Percentiles rank a stretch among this genome's conserved stretches.
phyloP scores from a whole-genome alignment of 352 stramenopile species.

The Phytophthora sansomeana region DNA sequence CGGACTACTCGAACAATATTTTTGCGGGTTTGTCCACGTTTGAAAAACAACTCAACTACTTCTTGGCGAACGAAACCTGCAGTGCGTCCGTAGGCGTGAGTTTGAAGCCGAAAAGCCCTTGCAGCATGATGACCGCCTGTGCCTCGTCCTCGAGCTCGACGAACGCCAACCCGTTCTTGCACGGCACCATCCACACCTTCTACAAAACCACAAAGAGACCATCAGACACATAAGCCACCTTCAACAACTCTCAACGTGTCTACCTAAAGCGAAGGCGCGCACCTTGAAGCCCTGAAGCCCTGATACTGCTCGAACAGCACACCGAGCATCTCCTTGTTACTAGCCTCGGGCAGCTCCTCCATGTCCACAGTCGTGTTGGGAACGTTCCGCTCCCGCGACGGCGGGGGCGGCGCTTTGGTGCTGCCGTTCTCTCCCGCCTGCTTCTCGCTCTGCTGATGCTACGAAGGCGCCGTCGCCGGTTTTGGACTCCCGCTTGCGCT shows the following conservation, averaged over 20 bases:
- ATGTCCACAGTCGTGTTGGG: slow-evolving; percentile 96
- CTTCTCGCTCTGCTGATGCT: slow-evolving; percentile 44
- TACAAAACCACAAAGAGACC: slow-evolving; percentile 32
- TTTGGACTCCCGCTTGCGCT: slow-evolving; percentile 77
- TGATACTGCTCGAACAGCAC: slow-evolving; percentile 98
- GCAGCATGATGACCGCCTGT: slow-evolving; percentile 80
- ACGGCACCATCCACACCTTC: slow-evolving; percentile 95
- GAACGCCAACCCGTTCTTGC: slow-evolving; percentile 94
- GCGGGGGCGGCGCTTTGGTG: slow-evolving; percentile 50
- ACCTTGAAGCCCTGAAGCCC: slow-evolving; percentile 96
- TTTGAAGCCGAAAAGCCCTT: slow-evolving; percentile 86
- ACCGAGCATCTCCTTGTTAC: slow-evolving; percentile 96
- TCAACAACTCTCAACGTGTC: not conserved
- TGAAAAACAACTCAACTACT: slow-evolving; percentile 84
- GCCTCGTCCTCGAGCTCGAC: slow-evolving; percentile 95
- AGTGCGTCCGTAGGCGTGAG: slow-evolving; percentile 84
- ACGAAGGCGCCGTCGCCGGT: slow-evolving; percentile 37
- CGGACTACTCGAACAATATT: slow-evolving; percentile 54
- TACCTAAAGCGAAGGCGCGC: no score
- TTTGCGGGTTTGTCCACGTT: slow-evolving; percentile 77
- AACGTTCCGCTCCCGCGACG: slow-evolving; percentile 59
- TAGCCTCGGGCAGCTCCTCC: slow-evolving; percentile 93
- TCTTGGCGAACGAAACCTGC: slow-evolving; percentile 89
- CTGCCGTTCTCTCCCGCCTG: slow-evolving; percentile 32
- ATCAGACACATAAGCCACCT: slow-evolving; percentile 3